phyloP scores from a whole-genome alignment of 306 rosid species.

The Inga oerstediana region DNA sequence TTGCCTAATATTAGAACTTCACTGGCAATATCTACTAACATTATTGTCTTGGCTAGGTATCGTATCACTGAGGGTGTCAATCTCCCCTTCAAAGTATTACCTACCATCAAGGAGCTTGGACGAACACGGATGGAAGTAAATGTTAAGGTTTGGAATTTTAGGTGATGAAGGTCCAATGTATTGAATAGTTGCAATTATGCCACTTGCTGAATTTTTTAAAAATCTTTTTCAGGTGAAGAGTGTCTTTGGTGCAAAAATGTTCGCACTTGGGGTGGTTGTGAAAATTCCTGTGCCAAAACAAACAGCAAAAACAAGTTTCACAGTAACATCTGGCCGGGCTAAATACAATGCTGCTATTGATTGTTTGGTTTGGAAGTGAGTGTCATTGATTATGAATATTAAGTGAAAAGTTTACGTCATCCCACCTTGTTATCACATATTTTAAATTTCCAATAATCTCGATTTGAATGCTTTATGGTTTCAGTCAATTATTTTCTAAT shows the following conservation, averaged over 20 bases:
- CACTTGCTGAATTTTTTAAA: neutral
- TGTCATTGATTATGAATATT: conserved; percentile 26
- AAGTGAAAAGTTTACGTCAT: neutral
- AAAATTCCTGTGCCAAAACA: conserved; percentile 93
- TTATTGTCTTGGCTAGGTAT: conserved; percentile 52
- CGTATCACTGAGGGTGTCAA: conserved; percentile 94
- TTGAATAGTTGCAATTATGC: neutral
- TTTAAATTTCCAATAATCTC: neutral
- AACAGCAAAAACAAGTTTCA: conserved; percentile 87
- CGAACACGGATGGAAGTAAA: conserved; percentile 92
- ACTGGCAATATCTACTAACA: conserved; percentile 2
- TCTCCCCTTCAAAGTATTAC: conserved; percentile 90
- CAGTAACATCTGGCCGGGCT: conserved; percentile 89
- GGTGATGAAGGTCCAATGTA: conserved; percentile 13
- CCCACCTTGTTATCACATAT: neutral
- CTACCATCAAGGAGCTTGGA: conserved; percentile 89
- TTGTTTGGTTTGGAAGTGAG: conserved; percentile 93
- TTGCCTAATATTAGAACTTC: conserved; percentile 1
- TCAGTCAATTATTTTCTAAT: neutral
- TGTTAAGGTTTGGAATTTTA: conserved; percentile 66
- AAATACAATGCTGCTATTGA: conserved; percentile 86
- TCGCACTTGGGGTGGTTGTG: conserved; percentile 91
- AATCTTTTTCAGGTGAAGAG: conserved; percentile 77
- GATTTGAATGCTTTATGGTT: neutral
- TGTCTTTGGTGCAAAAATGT: conserved; percentile 84